phyloP scores from a whole-genome alignment of 225 moss, liverwort and hornwort genomes.

The Sphagnum tenellum region DNA sequence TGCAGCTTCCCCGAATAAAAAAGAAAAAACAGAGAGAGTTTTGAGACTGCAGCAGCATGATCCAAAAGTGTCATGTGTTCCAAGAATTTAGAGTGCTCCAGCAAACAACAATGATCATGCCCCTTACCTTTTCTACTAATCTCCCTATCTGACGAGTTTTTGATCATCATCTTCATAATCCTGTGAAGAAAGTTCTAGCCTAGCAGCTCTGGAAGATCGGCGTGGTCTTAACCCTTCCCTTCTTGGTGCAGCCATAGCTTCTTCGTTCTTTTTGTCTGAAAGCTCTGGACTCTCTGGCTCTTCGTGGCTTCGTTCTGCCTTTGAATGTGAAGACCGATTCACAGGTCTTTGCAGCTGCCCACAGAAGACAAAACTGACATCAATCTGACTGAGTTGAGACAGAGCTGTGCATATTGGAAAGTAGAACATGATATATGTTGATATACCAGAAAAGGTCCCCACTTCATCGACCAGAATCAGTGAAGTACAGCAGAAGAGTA shows the following conservation, averaged over 20 bases:
- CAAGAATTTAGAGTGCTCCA: too few relatives aligned
- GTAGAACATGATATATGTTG: too few relatives aligned
- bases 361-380: conserved; percentile 1
- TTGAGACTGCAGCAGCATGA: too few relatives aligned
- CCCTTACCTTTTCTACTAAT: conserved; percentile 38
- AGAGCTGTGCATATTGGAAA: too few relatives aligned
- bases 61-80: too few relatives aligned
- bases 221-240: conserved; percentile 68
- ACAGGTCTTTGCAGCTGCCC: conserved; percentile 42
- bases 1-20: too few relatives aligned
- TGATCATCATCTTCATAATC: conserved; percentile 53
- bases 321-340: conserved; percentile 32
- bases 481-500: background rate
- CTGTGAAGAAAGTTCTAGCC: conserved; percentile 56
- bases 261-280: conserved; percentile 41
- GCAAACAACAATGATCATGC: background rate
- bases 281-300: conserved; percentile 56
- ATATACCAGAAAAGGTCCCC: too few relatives aligned
- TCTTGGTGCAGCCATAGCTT: conserved; percentile 52
- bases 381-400: background rate
- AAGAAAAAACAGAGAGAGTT: too few relatives aligned
- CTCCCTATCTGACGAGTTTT: conserved; percentile 53
- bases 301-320: conserved; percentile 42
- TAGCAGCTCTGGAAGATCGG: conserved; percentile 42
- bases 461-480: background rate